These are phyloP conservation scores for Serendipita sp. DNA, from an alignment of 768 basidiomycete species.

Conservation along the genomic window DNA sequence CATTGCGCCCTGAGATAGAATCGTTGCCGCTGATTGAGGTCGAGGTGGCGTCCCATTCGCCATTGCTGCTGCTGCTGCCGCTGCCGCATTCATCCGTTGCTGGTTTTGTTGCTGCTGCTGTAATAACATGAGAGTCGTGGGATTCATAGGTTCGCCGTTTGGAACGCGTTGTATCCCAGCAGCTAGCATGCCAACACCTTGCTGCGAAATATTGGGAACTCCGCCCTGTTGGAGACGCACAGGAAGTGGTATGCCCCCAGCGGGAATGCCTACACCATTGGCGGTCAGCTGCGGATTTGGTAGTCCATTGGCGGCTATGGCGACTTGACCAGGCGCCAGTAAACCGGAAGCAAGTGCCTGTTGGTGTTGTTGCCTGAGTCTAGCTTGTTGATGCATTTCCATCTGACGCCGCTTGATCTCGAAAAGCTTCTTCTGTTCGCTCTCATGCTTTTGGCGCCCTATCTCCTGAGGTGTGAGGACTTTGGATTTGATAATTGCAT, in stretches of 20 bases:
- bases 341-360: not conserved
- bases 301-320: not conserved
- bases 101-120: not conserved
- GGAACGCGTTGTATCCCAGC: not conserved
- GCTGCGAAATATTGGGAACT: slow-evolving; percentile 3
- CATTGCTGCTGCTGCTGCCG: not conserved
- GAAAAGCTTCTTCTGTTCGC: not conserved
- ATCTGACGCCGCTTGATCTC: slow-evolving; percentile 5
- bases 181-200: not conserved
- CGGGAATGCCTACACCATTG: not conserved
- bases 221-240: not conserved
- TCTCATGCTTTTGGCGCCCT: not conserved
- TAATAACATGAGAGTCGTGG: not conserved
- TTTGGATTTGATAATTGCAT: not conserved
- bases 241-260: not conserved
- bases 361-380: not conserved
- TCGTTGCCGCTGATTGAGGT: slow-evolving; percentile 2
- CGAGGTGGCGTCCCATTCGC: not conserved
- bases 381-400: not conserved
- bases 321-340: not conserved
- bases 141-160: slow-evolving; percentile 1
- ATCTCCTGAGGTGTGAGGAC: slow-evolving; percentile 1
- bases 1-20: not conserved
- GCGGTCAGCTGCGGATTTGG: not conserved
- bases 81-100: not conserved